A percentile compares a stretch with the other conserved stretches of the same genome.
Evolutionary conservation across 2,329 filamentous ascomycete species (phyloP).

Genomic region (Trichophyton schoenleinii): DNA sequence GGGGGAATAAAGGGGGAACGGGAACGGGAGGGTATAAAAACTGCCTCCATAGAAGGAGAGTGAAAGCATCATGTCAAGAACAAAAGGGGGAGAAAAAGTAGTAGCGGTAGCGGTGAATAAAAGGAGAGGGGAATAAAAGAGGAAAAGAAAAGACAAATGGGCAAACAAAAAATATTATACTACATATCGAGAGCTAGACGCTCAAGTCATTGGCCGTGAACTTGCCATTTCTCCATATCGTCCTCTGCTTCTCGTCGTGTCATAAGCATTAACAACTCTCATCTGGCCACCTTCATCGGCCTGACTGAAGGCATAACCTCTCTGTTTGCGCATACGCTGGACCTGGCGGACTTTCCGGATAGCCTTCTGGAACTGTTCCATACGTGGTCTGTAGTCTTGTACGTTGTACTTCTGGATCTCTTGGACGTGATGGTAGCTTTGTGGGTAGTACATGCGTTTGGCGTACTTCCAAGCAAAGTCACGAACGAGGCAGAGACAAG

Average conservation of each 20-base stretch:
- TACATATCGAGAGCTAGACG: not conserved
- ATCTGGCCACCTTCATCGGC: conserved; percentile 87
- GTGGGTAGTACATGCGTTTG: conserved; percentile 92
- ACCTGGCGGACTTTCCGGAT: conserved; percentile 97
- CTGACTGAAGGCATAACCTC: conserved; percentile 95
- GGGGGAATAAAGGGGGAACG: not conserved
- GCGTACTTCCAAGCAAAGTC: conserved; percentile 96
- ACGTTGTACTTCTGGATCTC: conserved; percentile 99
- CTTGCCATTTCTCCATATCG: conserved; percentile 90
- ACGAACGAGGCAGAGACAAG: conserved; percentile 67
- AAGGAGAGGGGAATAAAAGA: not conserved
- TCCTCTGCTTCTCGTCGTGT: conserved; percentile 84
- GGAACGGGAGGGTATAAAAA: not conserved
- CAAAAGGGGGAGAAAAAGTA: not conserved
- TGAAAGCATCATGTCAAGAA: not conserved
- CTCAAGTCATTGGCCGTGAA: conserved; percentile 30
- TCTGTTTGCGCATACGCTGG: conserved; percentile 97
- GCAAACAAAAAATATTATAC: not conserved
- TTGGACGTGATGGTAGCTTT: conserved; percentile 95
- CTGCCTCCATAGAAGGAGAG: not conserved
- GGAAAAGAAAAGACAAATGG: not conserved
- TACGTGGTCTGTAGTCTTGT: conserved; percentile 92
- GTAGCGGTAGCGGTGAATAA: not conserved
- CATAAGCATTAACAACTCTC: conserved; percentile 88
- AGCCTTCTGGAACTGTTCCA: conserved; percentile 99